Evolutionary conservation across 2,329 filamentous ascomycete genomes (phyloP).

Genomic region (Claviceps sp.): DNA sequence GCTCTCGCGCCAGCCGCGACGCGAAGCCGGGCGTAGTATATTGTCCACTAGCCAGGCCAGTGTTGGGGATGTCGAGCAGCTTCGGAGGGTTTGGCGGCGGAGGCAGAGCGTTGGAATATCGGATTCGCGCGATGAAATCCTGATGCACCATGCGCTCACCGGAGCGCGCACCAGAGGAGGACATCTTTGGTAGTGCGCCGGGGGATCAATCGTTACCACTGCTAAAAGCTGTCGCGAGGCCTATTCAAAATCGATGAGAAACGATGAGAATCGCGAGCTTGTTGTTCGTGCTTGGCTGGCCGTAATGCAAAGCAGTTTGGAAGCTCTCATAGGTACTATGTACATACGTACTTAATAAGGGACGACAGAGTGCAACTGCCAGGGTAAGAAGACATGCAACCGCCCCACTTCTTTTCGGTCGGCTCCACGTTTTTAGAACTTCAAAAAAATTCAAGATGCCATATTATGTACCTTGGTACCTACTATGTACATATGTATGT

Average conservation of each 20-base stretch:
- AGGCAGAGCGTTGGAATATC: slow-evolving; percentile 91
- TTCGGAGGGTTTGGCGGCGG: slow-evolving; percentile 91
- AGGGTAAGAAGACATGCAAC: too few species aligned
- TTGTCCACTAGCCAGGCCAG: slow-evolving; percentile 70
- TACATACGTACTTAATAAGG: too few species aligned
- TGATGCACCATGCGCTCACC: slow-evolving; percentile 62
- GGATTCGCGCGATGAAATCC: slow-evolving; percentile 91
- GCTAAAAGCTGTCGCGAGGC: neutral
- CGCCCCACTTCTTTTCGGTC: too few species aligned
- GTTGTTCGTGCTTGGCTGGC: neutral
- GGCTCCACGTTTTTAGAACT: too few species aligned
- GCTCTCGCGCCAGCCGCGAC: slow-evolving; percentile 75
- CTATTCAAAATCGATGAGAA: neutral
- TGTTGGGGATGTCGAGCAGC: slow-evolving; percentile 91
- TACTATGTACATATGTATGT: too few species aligned
- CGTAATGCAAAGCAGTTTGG: neutral
- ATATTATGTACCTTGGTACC: too few species aligned
- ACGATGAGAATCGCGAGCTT: neutral
- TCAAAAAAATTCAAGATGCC: too few species aligned
- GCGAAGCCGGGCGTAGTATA: slow-evolving; percentile 88
- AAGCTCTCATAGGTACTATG: neutral
- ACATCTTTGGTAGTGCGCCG: slow-evolving; percentile 13
- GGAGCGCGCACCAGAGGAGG: slow-evolving; percentile 23
- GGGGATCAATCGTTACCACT: neutral
- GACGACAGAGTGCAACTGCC: too few species aligned